Evolutionary conservation across 2,329 filamentous ascomycete species (phyloP).

Genomic region (Davidsoniella neocaledoniae): DNA sequence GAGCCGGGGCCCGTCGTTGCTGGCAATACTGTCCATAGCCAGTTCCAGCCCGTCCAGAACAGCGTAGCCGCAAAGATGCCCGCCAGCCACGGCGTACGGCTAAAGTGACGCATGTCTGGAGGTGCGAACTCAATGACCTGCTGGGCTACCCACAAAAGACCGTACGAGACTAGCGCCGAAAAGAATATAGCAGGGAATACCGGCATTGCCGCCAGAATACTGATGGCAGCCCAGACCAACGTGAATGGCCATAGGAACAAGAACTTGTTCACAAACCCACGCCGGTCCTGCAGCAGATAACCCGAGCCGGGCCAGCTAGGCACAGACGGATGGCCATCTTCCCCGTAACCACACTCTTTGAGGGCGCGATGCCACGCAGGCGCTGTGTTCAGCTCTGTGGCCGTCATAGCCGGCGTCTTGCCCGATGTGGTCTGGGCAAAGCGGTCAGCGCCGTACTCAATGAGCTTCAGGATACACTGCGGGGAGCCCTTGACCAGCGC

Average conservation of each 20-base stretch:
- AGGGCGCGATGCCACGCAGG: conserved; percentile 70
- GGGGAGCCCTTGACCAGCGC: conserved; percentile 84
- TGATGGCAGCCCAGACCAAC: conserved; percentile 53
- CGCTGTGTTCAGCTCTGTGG: conserved; percentile 75
- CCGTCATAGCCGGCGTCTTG: conserved; percentile 76
- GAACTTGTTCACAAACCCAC: conserved; percentile 64
- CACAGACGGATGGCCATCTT: conserved; percentile 53
- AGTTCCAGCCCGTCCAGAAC: conserved; percentile 64
- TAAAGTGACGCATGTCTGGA: conserved; percentile 72
- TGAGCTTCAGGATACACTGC: conserved; percentile 76
- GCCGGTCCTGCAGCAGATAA: conserved; percentile 58
- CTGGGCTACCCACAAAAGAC: conserved; percentile 60
- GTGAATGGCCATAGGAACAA: conserved; percentile 80
- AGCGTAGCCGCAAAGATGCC: conserved; percentile 83
- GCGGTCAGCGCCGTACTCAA: conserved; percentile 89
- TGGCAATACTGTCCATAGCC: conserved; percentile 54
- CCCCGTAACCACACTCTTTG: conserved; percentile 66
- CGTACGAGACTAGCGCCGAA: conserved; percentile 47
- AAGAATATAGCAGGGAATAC: conserved; percentile 63
- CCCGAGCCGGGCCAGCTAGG: conserved; percentile 57
- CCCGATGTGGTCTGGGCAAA: conserved; percentile 80
- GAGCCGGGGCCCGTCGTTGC: conserved; percentile 28
- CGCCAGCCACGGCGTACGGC: conserved; percentile 84
- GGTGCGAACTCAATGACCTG: conserved; percentile 70
- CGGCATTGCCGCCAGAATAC: conserved; percentile 55